Conservation (phyloP, 2,329 filamentous ascomycete species). For the Pseudogymnoascus sp. region DNA sequence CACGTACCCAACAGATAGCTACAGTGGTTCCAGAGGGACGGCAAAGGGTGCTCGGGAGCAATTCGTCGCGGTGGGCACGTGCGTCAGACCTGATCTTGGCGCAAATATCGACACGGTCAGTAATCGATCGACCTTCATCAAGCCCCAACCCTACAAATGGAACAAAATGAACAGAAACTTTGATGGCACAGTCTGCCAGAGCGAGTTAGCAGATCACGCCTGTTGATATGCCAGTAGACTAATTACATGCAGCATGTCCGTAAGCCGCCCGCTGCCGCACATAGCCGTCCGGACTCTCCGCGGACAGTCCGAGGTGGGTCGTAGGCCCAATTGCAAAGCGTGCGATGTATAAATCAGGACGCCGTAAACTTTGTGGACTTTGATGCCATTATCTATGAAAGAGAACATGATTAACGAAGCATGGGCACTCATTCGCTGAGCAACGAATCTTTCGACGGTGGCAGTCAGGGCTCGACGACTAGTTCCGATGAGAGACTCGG, state of each 20-base stretch:
- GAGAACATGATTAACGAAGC: neutral
- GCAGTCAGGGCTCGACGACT: neutral
- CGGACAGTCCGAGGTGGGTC: neutral
- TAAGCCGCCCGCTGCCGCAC: neutral
- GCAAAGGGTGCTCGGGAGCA: neutral
- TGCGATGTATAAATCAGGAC: neutral
- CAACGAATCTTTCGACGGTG: neutral
- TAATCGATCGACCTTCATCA: neutral
- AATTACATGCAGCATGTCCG: neutral
- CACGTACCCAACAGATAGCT: neutral
- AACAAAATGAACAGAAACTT: neutral
- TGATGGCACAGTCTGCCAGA: neutral
- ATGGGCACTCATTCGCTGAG: neutral
- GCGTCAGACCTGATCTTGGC: neutral
- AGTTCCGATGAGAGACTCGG: neutral
- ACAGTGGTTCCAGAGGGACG: neutral
- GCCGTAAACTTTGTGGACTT: neutral
- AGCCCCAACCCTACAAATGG: neutral
- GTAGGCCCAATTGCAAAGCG: neutral
- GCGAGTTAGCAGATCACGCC: neutral
- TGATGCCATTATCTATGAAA: neutral
- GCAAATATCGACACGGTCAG: too few relatives aligned
- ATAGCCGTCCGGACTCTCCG: neutral
- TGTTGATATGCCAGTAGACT: neutral
- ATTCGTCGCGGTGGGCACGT: neutral